Evolutionary conservation across 371 early-diverging fungal species (phyloP).

Genomic region (Entomophthora muscae): DNA sequence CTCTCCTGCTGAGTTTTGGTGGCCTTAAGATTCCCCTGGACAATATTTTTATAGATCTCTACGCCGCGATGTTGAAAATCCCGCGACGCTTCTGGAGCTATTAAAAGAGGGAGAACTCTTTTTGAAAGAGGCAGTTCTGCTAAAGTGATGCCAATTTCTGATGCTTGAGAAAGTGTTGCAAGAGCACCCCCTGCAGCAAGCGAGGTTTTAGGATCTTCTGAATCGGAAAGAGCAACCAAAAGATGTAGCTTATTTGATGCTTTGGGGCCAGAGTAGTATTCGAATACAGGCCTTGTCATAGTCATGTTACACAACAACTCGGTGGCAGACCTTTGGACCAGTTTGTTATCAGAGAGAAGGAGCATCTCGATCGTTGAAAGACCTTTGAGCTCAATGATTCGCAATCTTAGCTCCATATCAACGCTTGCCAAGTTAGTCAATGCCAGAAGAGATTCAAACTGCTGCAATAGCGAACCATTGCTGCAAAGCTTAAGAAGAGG

Average conservation of each 20-base stretch:
- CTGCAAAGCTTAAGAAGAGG: conserved; percentile 35
- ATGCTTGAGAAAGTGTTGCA: conserved; percentile 53
- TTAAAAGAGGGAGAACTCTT: conserved; percentile 26
- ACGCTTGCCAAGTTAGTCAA: conserved; percentile 73
- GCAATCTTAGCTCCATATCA: conserved; percentile 22
- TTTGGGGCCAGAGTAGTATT: conserved; percentile 33
- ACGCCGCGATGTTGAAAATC: conserved; percentile 38
- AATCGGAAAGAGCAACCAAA: conserved; percentile 66
- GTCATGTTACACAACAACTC: conserved; percentile 90
- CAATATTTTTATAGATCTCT: conserved; percentile 38
- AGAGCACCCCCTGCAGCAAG: conserved; percentile 78
- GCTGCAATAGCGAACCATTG: conserved; percentile 26
- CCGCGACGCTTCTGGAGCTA: conserved; percentile 17
- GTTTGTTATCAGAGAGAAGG: conserved; percentile 53
- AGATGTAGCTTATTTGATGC: conserved; percentile 38
- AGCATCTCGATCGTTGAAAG: conserved; percentile 51
- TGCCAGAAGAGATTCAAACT: conserved; percentile 84
- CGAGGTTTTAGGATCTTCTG: conserved; percentile 64
- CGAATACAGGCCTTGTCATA: conserved; percentile 59
- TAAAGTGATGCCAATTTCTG: conserved; percentile 31
- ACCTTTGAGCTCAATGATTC: conserved; percentile 32
- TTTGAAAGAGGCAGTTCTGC: conserved; percentile 31
- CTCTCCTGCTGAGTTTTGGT: background rate
- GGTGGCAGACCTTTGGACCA: conserved; percentile 84
- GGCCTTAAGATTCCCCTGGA: background rate